These are phyloP conservation scores for Cokeromyces recurvatus DNA, from an alignment of 371 early-diverging fungal genomes.

Conservation along the genomic window DNA sequence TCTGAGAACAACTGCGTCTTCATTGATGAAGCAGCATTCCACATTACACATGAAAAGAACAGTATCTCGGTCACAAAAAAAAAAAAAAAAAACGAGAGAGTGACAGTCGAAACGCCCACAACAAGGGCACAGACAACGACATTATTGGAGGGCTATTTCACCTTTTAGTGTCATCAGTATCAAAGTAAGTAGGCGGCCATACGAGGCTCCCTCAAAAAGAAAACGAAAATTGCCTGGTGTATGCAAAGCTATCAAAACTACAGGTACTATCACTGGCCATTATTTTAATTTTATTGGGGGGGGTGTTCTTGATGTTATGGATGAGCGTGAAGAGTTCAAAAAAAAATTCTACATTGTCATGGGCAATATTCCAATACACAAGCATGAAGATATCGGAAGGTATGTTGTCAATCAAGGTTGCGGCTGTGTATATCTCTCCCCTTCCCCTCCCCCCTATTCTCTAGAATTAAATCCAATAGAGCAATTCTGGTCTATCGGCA, in stretches of 20 bases:
- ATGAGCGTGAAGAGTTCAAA: background rate
- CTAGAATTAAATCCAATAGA: slow-evolving; percentile 13
- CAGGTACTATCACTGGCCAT: slow-evolving; percentile 1
- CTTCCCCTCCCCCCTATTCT: slow-evolving; percentile 3
- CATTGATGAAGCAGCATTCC: slow-evolving; percentile 7
- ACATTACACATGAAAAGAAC: no score
- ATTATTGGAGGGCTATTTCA: slow-evolving; percentile 4
- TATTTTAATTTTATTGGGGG: slow-evolving; percentile 7
- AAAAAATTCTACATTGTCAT: slow-evolving; percentile 7
- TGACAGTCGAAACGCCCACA: background rate
- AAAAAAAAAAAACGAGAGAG: background rate
- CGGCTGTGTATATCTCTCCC: slow-evolving; percentile 6
- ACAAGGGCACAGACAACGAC: slow-evolving; percentile 6
- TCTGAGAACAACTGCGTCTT: no score
- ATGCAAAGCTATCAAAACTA: slow-evolving; percentile 1
- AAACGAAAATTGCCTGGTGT: background rate
- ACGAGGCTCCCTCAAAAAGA: background rate
- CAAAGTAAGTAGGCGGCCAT: slow-evolving; percentile 1
- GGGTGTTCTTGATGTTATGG: slow-evolving; percentile 1
- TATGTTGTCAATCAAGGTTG: background rate
- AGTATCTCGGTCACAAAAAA: background rate
- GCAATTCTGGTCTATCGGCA: slow-evolving; percentile 5
- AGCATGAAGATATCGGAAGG: background rate
- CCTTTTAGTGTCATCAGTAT: slow-evolving; percentile 3
- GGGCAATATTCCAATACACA: slow-evolving; percentile 5